Conservation (phyloP, 495 filamentous ascomycete genomes). For the Daldinia loculata region DNA sequence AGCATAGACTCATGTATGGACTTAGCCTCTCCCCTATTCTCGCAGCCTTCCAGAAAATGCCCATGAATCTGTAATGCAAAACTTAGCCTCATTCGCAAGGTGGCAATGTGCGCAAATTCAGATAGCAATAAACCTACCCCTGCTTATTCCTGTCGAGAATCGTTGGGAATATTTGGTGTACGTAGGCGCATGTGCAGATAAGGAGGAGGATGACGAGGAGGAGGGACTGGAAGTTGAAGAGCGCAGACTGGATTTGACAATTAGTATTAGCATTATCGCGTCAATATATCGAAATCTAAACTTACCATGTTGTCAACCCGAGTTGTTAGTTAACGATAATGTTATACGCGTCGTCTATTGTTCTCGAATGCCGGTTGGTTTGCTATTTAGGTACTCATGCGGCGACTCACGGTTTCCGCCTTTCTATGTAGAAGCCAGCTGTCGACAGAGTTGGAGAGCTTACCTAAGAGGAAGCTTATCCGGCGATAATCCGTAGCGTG, state of each 20-base stretch:
- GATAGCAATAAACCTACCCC: slow-evolving; percentile 63
- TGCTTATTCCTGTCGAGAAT: slow-evolving; percentile 94
- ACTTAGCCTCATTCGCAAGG: slow-evolving; percentile 7
- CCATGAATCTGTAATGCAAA: slow-evolving; percentile 67
- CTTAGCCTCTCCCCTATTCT: slow-evolving; percentile 92
- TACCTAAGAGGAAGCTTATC: slow-evolving; percentile 25
- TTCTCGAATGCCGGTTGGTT: background rate
- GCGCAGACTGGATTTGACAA: slow-evolving; percentile 71
- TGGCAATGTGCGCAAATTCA: background rate
- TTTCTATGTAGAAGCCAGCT: slow-evolving; percentile 36
- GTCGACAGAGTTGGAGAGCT: slow-evolving; percentile 22
- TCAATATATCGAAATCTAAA: background rate
- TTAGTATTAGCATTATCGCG: background rate
- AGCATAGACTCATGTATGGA: slow-evolving; percentile 95
- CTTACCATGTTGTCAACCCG: slow-evolving; percentile 28
- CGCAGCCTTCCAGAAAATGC: slow-evolving; percentile 97
- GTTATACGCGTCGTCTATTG: background rate
- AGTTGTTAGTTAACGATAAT: background rate
- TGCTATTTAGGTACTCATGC: background rate
- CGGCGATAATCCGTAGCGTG: slow-evolving; percentile 24
- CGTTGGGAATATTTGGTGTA: slow-evolving; percentile 87
- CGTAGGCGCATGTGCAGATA: slow-evolving; percentile 94
- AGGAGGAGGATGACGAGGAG: slow-evolving; percentile 92
- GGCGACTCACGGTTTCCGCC: slow-evolving; percentile 12
- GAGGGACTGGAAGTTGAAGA: slow-evolving; percentile 98